A percentile compares a stretch with the other conserved stretches of the same genome.
Conservation (phyloP, 169 alveolate species). For the Plasmodium knowlesi region DNA sequence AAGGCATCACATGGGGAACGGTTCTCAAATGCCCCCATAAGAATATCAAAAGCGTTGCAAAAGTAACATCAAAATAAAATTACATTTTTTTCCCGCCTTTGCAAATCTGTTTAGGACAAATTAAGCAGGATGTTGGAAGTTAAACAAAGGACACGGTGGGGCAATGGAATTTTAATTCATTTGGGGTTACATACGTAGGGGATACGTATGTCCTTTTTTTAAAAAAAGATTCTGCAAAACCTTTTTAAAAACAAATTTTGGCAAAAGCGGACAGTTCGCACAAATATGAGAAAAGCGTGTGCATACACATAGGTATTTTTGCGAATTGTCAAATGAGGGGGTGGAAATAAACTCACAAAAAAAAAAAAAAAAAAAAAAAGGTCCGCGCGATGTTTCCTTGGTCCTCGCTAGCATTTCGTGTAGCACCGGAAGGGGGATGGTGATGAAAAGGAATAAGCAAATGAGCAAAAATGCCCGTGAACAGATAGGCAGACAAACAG, state of each 20-base stretch:
- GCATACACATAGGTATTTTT: neutral
- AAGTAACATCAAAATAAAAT: neutral
- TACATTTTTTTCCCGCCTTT: neutral
- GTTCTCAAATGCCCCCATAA: neutral
- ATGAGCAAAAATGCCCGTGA: neutral
- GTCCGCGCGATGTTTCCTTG: neutral
- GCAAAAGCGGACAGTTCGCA: neutral
- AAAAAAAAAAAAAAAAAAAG: neutral
- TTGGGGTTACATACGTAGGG: neutral
- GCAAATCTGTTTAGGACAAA: neutral
- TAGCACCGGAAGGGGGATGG: neutral
- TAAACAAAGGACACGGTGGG: neutral
- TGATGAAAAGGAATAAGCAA: neutral
- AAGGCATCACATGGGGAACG: neutral
- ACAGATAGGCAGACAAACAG: neutral
- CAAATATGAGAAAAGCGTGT: neutral
- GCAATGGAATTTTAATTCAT: neutral
- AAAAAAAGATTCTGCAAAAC: neutral
- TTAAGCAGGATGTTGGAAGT: neutral
- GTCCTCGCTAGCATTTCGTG: neutral
- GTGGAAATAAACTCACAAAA: neutral
- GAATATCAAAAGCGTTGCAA: neutral
- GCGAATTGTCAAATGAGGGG: neutral
- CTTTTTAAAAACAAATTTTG: neutral
- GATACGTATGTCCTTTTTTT: neutral